Evolutionary conservation across 805 yeast species (phyloP).

Genomic region (Yarrowia sp.): DNA sequence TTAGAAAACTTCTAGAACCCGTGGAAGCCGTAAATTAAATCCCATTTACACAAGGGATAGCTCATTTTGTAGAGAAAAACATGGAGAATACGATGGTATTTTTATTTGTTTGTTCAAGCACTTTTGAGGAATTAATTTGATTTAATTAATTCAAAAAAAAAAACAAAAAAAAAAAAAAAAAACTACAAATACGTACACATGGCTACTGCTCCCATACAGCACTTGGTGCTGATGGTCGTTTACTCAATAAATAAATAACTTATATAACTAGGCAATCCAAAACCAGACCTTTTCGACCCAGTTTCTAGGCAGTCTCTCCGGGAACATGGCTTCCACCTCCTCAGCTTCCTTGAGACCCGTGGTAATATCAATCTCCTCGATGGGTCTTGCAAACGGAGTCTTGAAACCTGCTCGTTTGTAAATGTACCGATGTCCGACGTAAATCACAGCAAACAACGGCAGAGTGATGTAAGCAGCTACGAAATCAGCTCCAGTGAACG

Average conservation of each 20-base stretch:
- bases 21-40: no score
- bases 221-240: no score
- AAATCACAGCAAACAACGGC: slow-evolving; percentile 54
- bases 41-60: no score
- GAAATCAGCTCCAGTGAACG: slow-evolving; percentile 56
- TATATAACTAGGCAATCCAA: slow-evolving; percentile 45
- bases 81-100: no score
- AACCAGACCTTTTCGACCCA: slow-evolving; percentile 47
- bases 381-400: slow-evolving; percentile 48
- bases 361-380: slow-evolving; percentile 57
- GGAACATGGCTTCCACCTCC: slow-evolving; percentile 54
- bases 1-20: no score
- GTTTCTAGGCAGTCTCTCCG: slow-evolving; percentile 40
- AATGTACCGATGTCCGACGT: slow-evolving; percentile 53
- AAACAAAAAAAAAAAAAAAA: no score
- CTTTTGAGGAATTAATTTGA: no score
- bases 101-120: no score
- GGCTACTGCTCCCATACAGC: no score
- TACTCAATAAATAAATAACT: slow-evolving; percentile 11
- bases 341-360: slow-evolving; percentile 53
- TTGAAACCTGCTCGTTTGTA: slow-evolving; percentile 43
- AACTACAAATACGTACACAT: no score
- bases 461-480: slow-evolving; percentile 71
- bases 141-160: no score
- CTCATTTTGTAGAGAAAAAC: no score